Percentiles rank a stretch among this genome's conserved stretches.
These are phyloP conservation scores for Xylaria castorea DNA, from an alignment of 495 filamentous ascomycete genomes.

Conservation along the genomic window DNA sequence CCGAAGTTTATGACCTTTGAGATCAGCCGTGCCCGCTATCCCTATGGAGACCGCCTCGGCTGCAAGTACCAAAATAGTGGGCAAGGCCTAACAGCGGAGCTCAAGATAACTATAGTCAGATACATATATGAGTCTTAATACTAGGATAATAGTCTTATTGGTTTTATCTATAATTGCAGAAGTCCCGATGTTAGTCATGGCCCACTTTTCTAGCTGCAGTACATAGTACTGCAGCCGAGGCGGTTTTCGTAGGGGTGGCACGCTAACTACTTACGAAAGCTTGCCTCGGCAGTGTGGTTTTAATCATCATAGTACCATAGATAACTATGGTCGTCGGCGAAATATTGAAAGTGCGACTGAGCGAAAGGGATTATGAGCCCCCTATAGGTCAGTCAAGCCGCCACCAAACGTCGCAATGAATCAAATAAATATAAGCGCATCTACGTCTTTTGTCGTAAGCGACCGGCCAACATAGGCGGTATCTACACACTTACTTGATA, in stretches of 20 bases:
- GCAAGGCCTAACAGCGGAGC: too few species aligned
- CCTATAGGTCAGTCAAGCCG: not conserved
- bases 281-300: conserved; percentile 3
- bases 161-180: too few species aligned
- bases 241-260: too few species aligned
- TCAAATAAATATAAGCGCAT: not conserved
- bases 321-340: not conserved
- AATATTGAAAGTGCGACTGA: not conserved
- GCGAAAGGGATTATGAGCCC: not conserved
- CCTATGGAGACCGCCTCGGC: too few species aligned
- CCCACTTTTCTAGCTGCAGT: too few species aligned
- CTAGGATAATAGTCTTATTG: too few species aligned
- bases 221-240: too few species aligned
- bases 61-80: too few species aligned
- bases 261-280: not conserved
- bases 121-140: too few species aligned
- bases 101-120: too few species aligned
- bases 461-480: not conserved
- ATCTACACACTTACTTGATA: not conserved
- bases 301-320: not conserved
- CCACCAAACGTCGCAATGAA: not conserved
- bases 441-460: not conserved
- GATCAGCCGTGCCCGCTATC: too few species aligned
- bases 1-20: not conserved
- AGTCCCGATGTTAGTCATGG: too few species aligned